Evolutionary conservation across 257 asterid species (phyloP).

Genomic region (Plantago ovata): DNA sequence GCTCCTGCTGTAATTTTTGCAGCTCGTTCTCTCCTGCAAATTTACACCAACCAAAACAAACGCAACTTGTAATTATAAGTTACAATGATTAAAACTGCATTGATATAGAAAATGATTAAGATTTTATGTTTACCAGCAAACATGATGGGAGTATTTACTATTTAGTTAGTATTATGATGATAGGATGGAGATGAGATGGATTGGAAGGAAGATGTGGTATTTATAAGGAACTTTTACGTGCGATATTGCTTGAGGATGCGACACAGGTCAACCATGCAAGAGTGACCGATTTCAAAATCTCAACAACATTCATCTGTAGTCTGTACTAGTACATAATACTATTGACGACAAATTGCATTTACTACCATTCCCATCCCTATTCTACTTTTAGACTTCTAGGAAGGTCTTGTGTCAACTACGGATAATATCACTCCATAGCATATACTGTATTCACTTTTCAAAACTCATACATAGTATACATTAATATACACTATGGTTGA

Average conservation of each 20-base stretch:
- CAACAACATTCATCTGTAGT: no score
- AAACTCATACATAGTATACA: no score
- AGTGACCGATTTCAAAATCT: no score
- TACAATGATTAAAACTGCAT: background rate
- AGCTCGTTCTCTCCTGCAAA: background rate
- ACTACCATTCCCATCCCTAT: background rate
- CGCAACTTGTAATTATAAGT: background rate
- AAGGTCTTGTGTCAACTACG: no score
- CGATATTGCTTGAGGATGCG: background rate
- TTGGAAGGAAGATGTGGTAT: background rate
- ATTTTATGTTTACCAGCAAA: no score
- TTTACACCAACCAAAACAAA: background rate
- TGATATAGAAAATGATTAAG: background rate
- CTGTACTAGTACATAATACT: no score
- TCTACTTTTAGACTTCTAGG: background rate
- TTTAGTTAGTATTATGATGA: no score
- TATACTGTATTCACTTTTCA: no score
- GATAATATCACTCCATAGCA: no score
- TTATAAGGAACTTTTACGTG: background rate
- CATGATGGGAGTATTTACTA: no score
- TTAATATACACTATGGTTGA: no score
- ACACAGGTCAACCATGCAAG: background rate
- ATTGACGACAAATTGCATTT: background rate
- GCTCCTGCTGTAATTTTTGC: background rate
- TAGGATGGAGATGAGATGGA: no score